phyloP scores from a whole-genome alignment of 129 eudicot genomes.

The Logfia minima region DNA sequence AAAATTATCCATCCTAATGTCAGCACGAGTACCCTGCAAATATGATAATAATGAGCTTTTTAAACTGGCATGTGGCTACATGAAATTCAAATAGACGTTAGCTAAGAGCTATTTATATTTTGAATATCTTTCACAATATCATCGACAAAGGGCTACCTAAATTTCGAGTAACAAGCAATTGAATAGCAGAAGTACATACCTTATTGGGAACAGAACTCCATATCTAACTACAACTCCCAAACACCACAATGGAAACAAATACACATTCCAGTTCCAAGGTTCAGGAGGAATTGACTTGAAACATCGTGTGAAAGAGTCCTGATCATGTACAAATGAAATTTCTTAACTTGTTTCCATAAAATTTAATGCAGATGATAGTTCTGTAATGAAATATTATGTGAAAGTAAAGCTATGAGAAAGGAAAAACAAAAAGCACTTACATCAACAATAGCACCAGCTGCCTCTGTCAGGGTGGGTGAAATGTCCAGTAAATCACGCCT shows the following conservation, averaged over 20 bases:
- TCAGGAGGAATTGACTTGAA: constrained; percentile 95
- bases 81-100: too few relatives aligned
- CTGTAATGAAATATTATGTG: not conserved
- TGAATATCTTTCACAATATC: too few relatives aligned
- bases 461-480: constrained; percentile 85
- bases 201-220: constrained; percentile 74
- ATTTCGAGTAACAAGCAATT: not conserved
- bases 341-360: not conserved
- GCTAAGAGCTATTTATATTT: too few relatives aligned
- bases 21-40: constrained; percentile 68
- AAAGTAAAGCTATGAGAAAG: not conserved
- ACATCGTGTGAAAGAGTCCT: constrained; percentile 97
- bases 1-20: constrained; percentile 86
- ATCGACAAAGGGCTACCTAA: too few relatives aligned
- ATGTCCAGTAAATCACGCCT: constrained; percentile 93
- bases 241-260: constrained; percentile 96
- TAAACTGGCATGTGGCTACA: too few relatives aligned
- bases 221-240: constrained; percentile 86
- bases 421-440: constrained; percentile 32
- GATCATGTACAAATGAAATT: constrained; percentile 30
- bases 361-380: not conserved
- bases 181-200: constrained; percentile 43
- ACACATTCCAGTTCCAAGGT: constrained; percentile 93
- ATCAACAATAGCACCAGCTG: constrained; percentile 96
- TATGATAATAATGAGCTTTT: not conserved